Conservation (phyloP, 2,329 filamentous ascomycete genomes). For the Cladophialophora yegresii region DNA sequence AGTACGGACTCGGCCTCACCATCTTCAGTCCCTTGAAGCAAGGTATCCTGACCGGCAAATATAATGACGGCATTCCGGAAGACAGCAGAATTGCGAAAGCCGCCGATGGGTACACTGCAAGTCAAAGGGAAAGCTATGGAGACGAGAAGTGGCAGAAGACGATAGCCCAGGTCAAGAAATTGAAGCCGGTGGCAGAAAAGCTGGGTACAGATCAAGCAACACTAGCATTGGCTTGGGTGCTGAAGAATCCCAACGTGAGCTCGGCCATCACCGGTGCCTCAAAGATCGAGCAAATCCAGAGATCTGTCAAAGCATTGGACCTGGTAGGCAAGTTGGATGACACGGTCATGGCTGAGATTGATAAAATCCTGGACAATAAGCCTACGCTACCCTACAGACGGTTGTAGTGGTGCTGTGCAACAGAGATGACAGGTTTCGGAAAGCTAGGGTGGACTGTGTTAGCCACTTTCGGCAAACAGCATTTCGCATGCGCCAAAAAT, state of each 20-base stretch:
- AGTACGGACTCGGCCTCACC: slow-evolving; percentile 63
- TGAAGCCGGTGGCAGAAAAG: slow-evolving; percentile 62
- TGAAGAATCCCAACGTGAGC: slow-evolving; percentile 60
- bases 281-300: slow-evolving; percentile 45
- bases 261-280: slow-evolving; percentile 47
- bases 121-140: slow-evolving; percentile 47
- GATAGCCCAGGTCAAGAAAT: slow-evolving; percentile 61
- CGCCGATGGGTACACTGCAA: slow-evolving; percentile 59
- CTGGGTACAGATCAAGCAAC: slow-evolving; percentile 63
- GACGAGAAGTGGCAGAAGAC: slow-evolving; percentile 47
- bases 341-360: slow-evolving; percentile 53
- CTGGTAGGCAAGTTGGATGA: slow-evolving; percentile 49
- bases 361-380: slow-evolving; percentile 41
- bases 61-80: slow-evolving; percentile 63
- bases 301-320: slow-evolving; percentile 48
- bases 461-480: background rate
- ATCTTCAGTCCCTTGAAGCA: slow-evolving; percentile 63
- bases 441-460: background rate
- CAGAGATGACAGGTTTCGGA: background rate
- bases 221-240: slow-evolving; percentile 61
- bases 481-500: background rate
- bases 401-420: background rate
- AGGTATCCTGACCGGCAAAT: slow-evolving; percentile 68
- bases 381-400: slow-evolving; percentile 11
- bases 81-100: slow-evolving; percentile 61